A percentile compares a stretch with the other conserved stretches of the same genome.
Evolutionary conservation across 2,329 filamentous ascomycete genomes (phyloP).

Genomic region (Fusarium verrucosum): DNA sequence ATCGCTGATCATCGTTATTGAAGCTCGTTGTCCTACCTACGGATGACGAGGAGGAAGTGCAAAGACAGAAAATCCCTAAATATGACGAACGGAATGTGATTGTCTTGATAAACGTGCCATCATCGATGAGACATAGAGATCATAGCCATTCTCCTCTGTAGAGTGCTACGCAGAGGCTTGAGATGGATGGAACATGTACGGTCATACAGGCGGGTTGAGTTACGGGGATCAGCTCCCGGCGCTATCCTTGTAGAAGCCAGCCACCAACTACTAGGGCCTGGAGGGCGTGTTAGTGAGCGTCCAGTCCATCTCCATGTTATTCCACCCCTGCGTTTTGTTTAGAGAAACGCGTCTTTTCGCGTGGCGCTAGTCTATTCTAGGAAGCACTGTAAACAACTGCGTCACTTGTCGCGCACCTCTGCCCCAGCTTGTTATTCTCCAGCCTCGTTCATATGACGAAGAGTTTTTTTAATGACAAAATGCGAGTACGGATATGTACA

Average conservation of each 20-base stretch:
- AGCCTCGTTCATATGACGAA: constrained; percentile 25
- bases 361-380: constrained; percentile 43
- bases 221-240: constrained; percentile 39
- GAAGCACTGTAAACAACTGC: constrained; percentile 53
- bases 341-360: constrained; percentile 48
- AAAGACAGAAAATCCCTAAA: constrained; percentile 9
- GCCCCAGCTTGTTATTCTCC: constrained; percentile 30
- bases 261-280: background rate
- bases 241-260: constrained; percentile 34
- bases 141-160: constrained; percentile 11
- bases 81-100: constrained; percentile 40
- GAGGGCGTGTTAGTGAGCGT: constrained; percentile 22
- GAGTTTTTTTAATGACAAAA: background rate
- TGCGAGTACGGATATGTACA: background rate
- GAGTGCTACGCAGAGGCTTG: constrained; percentile 18
- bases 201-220: constrained; percentile 28
- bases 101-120: constrained; percentile 33
- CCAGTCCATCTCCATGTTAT: too few species aligned
- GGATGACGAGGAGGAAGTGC: constrained; percentile 1
- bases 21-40: constrained; percentile 30
- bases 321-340: constrained; percentile 33
- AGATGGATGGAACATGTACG: constrained; percentile 21
- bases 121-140: constrained; percentile 35
- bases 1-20: constrained; percentile 24
- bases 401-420: constrained; percentile 43